Conservation (phyloP, 139 green algal genomes). For the Coelastrella sp. region DNA sequence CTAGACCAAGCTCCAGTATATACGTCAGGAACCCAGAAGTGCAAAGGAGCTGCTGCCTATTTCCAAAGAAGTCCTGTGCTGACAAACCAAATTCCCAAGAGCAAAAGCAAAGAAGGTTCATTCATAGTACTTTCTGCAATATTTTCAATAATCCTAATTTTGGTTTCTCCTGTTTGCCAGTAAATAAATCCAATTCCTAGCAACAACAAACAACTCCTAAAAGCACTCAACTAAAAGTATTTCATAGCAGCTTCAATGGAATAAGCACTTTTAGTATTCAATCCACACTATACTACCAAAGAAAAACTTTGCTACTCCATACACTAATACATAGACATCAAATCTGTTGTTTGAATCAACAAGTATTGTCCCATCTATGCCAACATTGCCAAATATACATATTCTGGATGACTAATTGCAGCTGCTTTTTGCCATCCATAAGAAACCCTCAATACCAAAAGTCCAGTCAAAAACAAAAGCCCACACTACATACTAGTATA, state of each 20-base stretch:
- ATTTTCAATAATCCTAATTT: not conserved
- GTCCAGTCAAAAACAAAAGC: constrained; percentile 33
- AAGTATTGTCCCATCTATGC: constrained; percentile 40
- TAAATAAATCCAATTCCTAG: not conserved
- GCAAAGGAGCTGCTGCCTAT: constrained; percentile 26
- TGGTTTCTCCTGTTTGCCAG: not conserved
- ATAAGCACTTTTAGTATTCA: constrained; percentile 27
- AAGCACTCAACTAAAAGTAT: constrained; percentile 38
- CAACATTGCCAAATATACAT: constrained; percentile 45
- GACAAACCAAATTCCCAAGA: constrained; percentile 17
- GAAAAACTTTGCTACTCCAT: constrained; percentile 42
- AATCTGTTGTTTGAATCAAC: constrained; percentile 26
- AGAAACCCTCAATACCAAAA: not conserved
- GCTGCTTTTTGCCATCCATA: constrained; percentile 35
- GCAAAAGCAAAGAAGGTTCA: constrained; percentile 29
- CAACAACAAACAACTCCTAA: constrained; percentile 34
- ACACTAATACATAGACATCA: constrained; percentile 25
- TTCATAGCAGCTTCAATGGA: constrained; percentile 29
- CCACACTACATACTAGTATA: constrained; percentile 19
- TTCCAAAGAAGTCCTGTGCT: constrained; percentile 32
- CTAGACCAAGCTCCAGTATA: constrained; percentile 42
- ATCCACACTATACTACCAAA: constrained; percentile 27
- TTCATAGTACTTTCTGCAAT: not conserved
- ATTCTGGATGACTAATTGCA: constrained; percentile 9
- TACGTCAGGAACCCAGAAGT: constrained; percentile 41